These are phyloP conservation scores for Lizonia empirigonia DNA, from an alignment of 2,329 filamentous ascomycete genomes.

Conservation along the genomic window DNA sequence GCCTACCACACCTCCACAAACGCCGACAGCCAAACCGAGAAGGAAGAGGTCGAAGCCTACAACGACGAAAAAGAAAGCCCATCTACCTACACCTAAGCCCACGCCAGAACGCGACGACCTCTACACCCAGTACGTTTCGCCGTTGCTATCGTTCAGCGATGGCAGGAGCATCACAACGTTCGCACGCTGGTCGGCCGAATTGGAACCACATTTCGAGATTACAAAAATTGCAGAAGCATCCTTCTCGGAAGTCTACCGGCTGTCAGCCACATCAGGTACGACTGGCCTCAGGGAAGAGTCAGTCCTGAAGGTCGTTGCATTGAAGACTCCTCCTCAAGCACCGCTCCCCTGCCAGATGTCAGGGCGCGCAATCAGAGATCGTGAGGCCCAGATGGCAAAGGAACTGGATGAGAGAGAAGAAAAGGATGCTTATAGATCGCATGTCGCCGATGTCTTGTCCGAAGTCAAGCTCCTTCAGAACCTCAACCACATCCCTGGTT, in stretches of 20 bases:
- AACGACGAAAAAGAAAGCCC: constrained; percentile 16
- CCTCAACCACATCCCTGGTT: constrained; percentile 65
- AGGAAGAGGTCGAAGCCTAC: constrained; percentile 20
- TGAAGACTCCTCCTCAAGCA: constrained; percentile 42
- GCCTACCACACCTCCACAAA: constrained; percentile 2
- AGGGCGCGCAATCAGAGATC: constrained; percentile 52
- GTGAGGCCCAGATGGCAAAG: constrained; percentile 47
- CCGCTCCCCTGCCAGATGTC: constrained; percentile 43
- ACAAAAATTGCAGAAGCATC: constrained; percentile 69
- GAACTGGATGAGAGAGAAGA: constrained; percentile 44
- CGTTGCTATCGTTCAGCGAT: constrained; percentile 41
- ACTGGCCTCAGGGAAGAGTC: constrained; percentile 48
- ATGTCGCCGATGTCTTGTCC: constrained; percentile 52
- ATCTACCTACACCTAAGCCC: constrained; percentile 26
- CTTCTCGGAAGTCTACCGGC: constrained; percentile 69
- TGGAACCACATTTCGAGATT: constrained; percentile 55
- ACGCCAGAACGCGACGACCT: constrained; percentile 34
- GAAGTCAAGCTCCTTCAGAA: constrained; percentile 62
- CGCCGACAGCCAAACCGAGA: constrained; percentile 15
- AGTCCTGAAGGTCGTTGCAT: constrained; percentile 54
- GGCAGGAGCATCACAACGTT: constrained; percentile 42
- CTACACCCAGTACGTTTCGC: constrained; percentile 32
- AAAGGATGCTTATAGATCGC: constrained; percentile 50
- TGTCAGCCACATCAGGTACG: constrained; percentile 48
- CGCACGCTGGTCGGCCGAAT: constrained; percentile 48